A percentile compares a stretch with the other conserved stretches of the same genome.
These are phyloP conservation scores for Phaffomyces opuntiae DNA, from an alignment of 805 yeast genomes.

Conservation along the genomic window DNA sequence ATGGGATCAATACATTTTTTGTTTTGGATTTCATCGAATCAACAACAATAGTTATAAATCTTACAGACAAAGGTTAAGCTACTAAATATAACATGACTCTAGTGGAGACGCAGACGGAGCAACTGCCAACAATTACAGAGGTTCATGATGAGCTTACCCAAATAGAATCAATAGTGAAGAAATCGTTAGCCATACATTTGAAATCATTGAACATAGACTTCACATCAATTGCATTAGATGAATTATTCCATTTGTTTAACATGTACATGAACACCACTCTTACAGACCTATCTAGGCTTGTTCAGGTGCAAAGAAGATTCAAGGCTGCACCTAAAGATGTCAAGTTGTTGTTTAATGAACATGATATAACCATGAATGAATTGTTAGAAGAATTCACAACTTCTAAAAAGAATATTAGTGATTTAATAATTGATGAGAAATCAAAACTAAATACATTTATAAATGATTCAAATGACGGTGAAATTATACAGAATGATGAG, in stretches of 20 bases:
- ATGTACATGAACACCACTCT: slow-evolving; percentile 33
- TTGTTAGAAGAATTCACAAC: slow-evolving; percentile 31
- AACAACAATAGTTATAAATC: no score
- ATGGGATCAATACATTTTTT: no score
- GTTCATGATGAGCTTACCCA: slow-evolving; percentile 13
- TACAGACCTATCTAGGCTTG: slow-evolving; percentile 37
- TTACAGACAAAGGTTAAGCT: no score
- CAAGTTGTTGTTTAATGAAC: slow-evolving; percentile 35
- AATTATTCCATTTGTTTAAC: slow-evolving; percentile 29
- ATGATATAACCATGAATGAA: slow-evolving; percentile 32
- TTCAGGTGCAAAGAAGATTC: slow-evolving; percentile 55
- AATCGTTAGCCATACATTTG: slow-evolving; percentile 32
- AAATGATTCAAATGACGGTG: no score
- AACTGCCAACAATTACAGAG: neutral
- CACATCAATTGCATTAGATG: slow-evolving; percentile 30
- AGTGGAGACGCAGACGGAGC: neutral
- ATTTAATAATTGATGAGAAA: slow-evolving; percentile 12
- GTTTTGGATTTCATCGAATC: no score
- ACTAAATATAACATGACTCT: neutral
- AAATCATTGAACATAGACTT: slow-evolving; percentile 26
- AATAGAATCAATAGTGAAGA: slow-evolving; percentile 26
- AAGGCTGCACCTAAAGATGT: slow-evolving; percentile 49
- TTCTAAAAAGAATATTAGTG: slow-evolving; percentile 15
- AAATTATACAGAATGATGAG: slow-evolving; percentile 24
- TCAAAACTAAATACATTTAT: slow-evolving; percentile 4